A percentile compares a stretch with the other conserved stretches of the same genome.
phyloP scores from a whole-genome alignment of 2,329 filamentous ascomycete genomes.

The Pestalotiopsis sp. region DNA sequence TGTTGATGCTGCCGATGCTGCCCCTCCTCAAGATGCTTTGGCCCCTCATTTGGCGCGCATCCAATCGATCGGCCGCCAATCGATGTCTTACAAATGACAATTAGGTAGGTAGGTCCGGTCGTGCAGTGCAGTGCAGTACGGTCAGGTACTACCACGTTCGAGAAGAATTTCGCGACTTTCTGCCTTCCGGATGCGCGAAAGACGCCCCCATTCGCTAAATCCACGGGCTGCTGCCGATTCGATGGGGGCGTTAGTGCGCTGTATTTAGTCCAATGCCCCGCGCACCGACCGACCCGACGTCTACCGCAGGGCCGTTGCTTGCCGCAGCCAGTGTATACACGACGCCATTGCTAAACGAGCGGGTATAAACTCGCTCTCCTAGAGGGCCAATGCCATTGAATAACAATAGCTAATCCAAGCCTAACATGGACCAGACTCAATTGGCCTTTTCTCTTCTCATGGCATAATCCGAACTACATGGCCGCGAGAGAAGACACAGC shows the following conservation, averaged over 20 bases:
- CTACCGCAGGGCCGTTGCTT: not conserved
- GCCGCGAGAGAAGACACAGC: not conserved
- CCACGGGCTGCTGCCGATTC: not conserved
- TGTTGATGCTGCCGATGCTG: constrained; percentile 13
- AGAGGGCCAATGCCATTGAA: not conserved
- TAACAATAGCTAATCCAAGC: not conserved
- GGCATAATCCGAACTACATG: not conserved
- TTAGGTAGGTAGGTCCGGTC: not conserved
- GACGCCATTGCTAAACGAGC: not conserved
- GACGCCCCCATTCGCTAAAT: not conserved
- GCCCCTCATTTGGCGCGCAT: constrained; percentile 24
- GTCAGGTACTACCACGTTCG: not conserved
- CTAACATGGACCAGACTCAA: not conserved
- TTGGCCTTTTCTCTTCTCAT: not conserved
- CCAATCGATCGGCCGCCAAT: not conserved
- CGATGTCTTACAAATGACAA: not conserved
- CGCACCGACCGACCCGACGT: not conserved
- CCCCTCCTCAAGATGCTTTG: constrained; percentile 24
- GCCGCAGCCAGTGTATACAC: not conserved
- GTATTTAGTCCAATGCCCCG: not conserved
- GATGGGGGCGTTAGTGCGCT: not conserved
- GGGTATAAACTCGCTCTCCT: too few species aligned
- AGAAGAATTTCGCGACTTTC: not conserved
- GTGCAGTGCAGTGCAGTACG: not conserved
- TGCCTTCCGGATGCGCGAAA: constrained; percentile 2